Evolutionary conservation across 2,329 filamentous ascomycete genomes (phyloP), one percentile per base, ranked within the genome.

Genomic region (Penicillium sp.): DNA sequence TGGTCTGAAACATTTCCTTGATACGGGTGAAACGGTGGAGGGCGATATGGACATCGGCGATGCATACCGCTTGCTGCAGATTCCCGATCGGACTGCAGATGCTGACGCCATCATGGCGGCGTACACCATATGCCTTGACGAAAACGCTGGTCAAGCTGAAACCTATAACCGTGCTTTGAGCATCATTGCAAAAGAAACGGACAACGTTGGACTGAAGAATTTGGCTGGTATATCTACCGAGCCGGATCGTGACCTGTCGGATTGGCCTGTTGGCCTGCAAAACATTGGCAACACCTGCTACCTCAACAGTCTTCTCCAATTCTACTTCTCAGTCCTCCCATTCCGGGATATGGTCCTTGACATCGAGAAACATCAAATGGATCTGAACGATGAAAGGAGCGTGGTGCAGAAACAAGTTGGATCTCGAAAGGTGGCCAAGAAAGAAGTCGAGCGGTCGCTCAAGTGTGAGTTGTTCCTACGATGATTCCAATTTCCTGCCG

Each of bases 261-360:
- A 82, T 27, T 85, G 89, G 70, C 94, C 94, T 0, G 89, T 95
- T 20, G 94, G 94, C 0, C 80, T 97, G 5, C 82, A 86, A 57
- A 99, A 97, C 62, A 95, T 97, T 51, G 92, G 94, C 53, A 99
- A 99, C 65, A 99, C 95, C 0, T 99, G 94, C 70, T 99, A 99
- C 65, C 80, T 99, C 48, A 99, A 99, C 76, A 97, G 92, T 72
- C 81, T 99, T 44, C 79, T 99, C 9, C 94, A 99, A 50, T 97
- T 95, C 67, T 88, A 96, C 60, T 96, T 95, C 69, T 95, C 92
- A 0, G 83, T 97, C 49, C 87, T 85, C 55, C 85, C 89, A 2
- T 79, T 97, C 27, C 84, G 92, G 44, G 81, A 94, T 5, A 82
- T 96, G 58, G 85, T 96, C 3, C 77, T 95, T 51, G 79, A 90